Base-by-base conservation (phyloP, 23 red algal genomes). In the Gracilaria domingensis region DNA sequence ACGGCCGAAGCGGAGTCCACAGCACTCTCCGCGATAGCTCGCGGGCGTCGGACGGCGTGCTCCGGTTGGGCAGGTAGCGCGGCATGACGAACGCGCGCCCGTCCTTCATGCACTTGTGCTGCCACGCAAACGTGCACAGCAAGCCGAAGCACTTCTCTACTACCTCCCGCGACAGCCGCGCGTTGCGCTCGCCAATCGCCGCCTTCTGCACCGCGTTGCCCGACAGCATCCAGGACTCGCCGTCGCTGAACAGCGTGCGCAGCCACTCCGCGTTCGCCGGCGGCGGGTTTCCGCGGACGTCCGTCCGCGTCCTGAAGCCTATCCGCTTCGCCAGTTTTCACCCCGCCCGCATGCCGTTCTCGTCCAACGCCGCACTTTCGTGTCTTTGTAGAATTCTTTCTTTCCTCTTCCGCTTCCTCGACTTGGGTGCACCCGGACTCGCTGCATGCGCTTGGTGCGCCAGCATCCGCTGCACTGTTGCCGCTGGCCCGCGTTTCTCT, bases 391-490 rank as follows among this genome's bases (percentile, higher is more conserved):
- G 72, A 12, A 77, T 77, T 7, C 72, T 16, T 2, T 77, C 72
- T 16, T 42, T 42, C 45, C 72, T 45, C 39, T 77, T 50, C 30
- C 72, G 38, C 25, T n/a, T 77, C 26, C 25, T 77, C 38, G 40
- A 50, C 26, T 51, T 51, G 4, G 6, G 40, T 50, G 8, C 23
- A 1, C 40, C 26, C 5, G 38, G 40, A 7, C 20, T 0, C 20
- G 34, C 26, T 11, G 72, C 38, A 4, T n/a, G n/a, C n/a, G n/a
- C n/a, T n/a, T n/a, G n/a, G n/a, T 50, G 12, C 7, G 42, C 72
- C 38, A 77, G 42, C 72, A 77, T 50, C 5, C 34, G 12, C 7
- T 77, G 72, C 20, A 77, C 72, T 37, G 72, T 77, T 77, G 72
- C 72, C 20, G 72, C 72, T 0, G 72, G 72, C n/a, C 72, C 72